Base-by-base conservation (phyloP, 352 stramenopile genomes). In the Globisporangium nunn region DNA sequence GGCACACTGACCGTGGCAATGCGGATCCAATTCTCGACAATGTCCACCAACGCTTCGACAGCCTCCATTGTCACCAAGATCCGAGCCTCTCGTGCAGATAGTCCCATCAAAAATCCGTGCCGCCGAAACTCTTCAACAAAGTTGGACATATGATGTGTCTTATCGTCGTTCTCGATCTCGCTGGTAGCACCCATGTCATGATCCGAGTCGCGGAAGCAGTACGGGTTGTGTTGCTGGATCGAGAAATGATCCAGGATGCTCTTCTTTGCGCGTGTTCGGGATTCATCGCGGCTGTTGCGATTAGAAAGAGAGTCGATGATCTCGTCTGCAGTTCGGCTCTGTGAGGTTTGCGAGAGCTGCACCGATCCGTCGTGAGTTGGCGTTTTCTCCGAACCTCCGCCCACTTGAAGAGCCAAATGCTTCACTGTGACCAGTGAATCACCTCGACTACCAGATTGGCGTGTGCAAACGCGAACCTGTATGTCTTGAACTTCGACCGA, bases 151-250 rank as follows among this genome's bases (percentile, higher is more conserved):
- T 46, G 57, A 53, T 37, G 62, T 58, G 59, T 33, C 23, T 66
- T 41, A 2, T 50, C 49, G 48, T 31, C 41, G 11, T 65, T 39
- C 14, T 78, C 58, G 7, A 51, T 50, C 8, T 72, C 66, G 10
- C 6, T 23, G 14, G 31, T 5, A 30, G 35, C 47, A 17, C 40
- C 17, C 31, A 51, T 11, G 6, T 64, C 57, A 6, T 64, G 58
- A 8, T 86, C 74, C 0, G 73, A 75, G 50, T 91, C 78, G 6
- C 78, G 69, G 55, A 72, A 91, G 39, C 63, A 75, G 54, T 82
- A 91, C n/a, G 81, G 81, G 62, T 91, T 89, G 51, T 87, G 67
- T 37, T 89, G 71, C 28, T 64, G 58, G 59, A 91, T 91, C 7
- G 72, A 61, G 29, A 91, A 91, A 58, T 82, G 78, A 14, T 91